A percentile compares a stretch with the other conserved stretches of the same genome.
Evolutionary conservation across 371 early-diverging fungal genomes (phyloP).

Genomic region (Mortierella sp.): DNA sequence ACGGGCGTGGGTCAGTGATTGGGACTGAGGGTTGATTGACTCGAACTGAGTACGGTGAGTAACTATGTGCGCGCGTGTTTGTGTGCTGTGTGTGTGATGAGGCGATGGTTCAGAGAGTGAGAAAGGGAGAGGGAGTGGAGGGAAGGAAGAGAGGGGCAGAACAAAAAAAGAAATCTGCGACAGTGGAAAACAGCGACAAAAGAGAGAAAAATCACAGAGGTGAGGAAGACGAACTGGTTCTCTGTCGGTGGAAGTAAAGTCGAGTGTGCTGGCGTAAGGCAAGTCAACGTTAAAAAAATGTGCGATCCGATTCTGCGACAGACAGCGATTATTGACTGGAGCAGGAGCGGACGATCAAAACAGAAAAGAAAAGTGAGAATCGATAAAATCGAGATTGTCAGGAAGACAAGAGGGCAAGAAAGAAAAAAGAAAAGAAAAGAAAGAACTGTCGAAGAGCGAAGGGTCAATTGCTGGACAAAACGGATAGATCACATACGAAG

Average conservation of each 20-base stretch:
- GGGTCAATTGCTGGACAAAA: not conserved
- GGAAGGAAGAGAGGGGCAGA: not conserved
- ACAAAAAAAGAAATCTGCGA: not conserved
- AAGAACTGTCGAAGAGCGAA: not conserved
- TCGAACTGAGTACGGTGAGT: not conserved
- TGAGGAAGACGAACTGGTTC: too few species aligned
- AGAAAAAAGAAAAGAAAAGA: not conserved
- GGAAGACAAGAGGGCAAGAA: not conserved
- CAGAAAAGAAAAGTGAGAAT: not conserved
- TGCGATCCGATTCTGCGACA: too few species aligned
- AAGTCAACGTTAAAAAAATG: too few species aligned
- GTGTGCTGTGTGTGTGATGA: not conserved
- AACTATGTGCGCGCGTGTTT: not conserved
- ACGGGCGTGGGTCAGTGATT: not conserved
- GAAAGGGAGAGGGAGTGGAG: not conserved
- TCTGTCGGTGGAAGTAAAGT: too few species aligned
- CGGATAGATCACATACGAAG: not conserved
- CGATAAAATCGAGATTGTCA: not conserved
- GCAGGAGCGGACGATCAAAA: not conserved
- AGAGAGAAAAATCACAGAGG: not conserved
- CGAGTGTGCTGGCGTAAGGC: too few species aligned
- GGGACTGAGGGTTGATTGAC: not conserved
- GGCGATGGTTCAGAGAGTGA: not conserved
- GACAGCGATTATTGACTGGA: too few species aligned
- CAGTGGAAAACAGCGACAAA: constrained; percentile 4